Base-by-base conservation (phyloP, 2,329 filamentous ascomycete genomes). In the Aspergillus amoenus region DNA sequence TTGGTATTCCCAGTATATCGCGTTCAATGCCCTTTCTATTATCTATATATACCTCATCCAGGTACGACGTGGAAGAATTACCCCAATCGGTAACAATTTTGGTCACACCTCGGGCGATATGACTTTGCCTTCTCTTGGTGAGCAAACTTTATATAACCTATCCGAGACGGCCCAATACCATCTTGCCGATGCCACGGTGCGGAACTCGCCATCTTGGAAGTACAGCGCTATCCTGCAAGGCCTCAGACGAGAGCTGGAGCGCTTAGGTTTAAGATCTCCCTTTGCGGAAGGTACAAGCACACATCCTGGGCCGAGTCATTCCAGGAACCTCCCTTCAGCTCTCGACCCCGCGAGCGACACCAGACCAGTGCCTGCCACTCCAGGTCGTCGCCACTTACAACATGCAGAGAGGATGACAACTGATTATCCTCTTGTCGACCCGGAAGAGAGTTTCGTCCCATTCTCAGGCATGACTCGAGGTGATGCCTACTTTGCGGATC, bases 1-100 rank as follows among this genome's bases (percentile, higher is more conserved):
- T 18, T 67, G 65, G 65, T 67, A 64, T 15, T 65, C 65, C 1
- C 65, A 67, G 46, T 67, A 67, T 13, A 65, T 67, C 13, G 59
- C 65, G 1, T 66, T 67, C 52, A 66, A 66, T 12, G 64, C 65
- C 12, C 15, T 66, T 11, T 67, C 65, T 1, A 63, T 64, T 6
- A 58, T 65, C 2, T 67, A 67, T 24, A 63, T 66, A 4, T 65
- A 61, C 30, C 53, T 66, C 3, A 66, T 64, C 5, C 59, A 66
- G 34, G 60, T 62, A 4, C 57, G 57, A n/a, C 55, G 61, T 21
- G 61, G 58, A 3, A 55, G 64, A 3, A 64, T 66, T 21, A 43
- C 50, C 21, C 55, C 52, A 2, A 39, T 58, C 6, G 56, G 47
- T 18, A 47, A 43, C 24, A 39, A 13, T 6, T 32, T 41, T 30